Conservation (phyloP, 2,329 filamentous ascomycete species). For the Fusarium sp. region DNA sequence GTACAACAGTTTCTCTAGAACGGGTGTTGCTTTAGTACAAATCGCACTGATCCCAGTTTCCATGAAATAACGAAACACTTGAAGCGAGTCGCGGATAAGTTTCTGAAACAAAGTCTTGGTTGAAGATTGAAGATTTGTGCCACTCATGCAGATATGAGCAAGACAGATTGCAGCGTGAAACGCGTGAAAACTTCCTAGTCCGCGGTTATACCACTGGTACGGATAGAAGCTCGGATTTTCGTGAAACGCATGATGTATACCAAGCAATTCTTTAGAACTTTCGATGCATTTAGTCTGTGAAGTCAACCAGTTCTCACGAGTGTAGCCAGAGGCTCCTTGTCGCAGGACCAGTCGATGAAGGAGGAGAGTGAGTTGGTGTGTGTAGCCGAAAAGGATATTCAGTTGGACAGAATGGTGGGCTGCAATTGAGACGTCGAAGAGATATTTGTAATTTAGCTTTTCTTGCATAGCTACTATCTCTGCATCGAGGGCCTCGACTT, state of each 20-base stretch:
- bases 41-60: not conserved
- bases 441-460: not conserved
- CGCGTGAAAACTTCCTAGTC: conserved; percentile 24
- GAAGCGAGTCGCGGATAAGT: not conserved
- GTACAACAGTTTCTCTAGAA: not conserved
- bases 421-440: conserved; percentile 1
- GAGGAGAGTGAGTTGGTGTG: conserved; percentile 23
- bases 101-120: not conserved
- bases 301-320: not conserved
- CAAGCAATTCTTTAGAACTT: not conserved
- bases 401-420: conserved; percentile 19
- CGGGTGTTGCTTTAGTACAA: not conserved
- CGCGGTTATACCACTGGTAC: conserved; percentile 28
- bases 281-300: not conserved
- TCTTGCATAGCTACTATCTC: not conserved
- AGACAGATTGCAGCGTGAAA: conserved; percentile 25
- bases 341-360: conserved; percentile 19
- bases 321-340: not conserved
- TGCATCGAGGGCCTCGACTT: not conserved
- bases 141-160: conserved; percentile 2
- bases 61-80: not conserved
- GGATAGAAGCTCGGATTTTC: conserved; percentile 11
- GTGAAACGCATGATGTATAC: not conserved
- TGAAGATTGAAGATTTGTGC: not conserved
- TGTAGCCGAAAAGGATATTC: conserved; percentile 28